Evolutionary conservation across 2,329 filamentous ascomycete species (phyloP), one percentile per base, ranked within the genome.

Genomic region (Penicillium vulpinum): DNA sequence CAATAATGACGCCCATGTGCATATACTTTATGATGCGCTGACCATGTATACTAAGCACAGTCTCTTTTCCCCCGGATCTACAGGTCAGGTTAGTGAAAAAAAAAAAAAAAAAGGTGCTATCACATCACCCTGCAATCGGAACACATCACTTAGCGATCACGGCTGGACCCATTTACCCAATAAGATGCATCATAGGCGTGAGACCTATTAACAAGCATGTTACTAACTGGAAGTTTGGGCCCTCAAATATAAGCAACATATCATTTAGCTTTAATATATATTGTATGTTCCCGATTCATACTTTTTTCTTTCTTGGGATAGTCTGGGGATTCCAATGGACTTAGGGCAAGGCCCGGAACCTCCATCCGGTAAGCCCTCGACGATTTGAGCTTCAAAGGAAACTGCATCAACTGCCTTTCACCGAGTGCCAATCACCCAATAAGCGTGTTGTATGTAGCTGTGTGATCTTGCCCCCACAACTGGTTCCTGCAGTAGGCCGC

Each of bases 401-500:
- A 44, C 26, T 39, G 35, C 48, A 59, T 41, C 31, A 35, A n/a
- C n/a, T 61, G 43, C 55, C 46, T 59, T 44, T 45, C 41, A 16
- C 24, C 11, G 24, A 24, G n/a, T 31, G 47, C 15, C 47, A 50
- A 40, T 15, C 6, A 39, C 24, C 46, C 18, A 51, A 51, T 51
- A 44, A 45, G 28, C 49, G 15, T 45, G 21, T 44, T 35, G 5
- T 21, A n/a, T 46, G 44, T n/a, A 18, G 39, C 18, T 50, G 38
- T 21, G n/a, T 26, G 49, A 18, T 44, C 21, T 41, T 43, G 16
- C 16, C 49, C 64, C 64, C 64, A 67, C 63, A 55, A 47, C 51
- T 62, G 59, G 71, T 73, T 71, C 70, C 71, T 73, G 71, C 71
- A 73, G 71, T 72, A 73, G 70, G 61, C 69, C 68, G 64, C 65